Evolutionary conservation across 306 rosid species (phyloP).

Genomic region (Begonia fuchsioides): DNA sequence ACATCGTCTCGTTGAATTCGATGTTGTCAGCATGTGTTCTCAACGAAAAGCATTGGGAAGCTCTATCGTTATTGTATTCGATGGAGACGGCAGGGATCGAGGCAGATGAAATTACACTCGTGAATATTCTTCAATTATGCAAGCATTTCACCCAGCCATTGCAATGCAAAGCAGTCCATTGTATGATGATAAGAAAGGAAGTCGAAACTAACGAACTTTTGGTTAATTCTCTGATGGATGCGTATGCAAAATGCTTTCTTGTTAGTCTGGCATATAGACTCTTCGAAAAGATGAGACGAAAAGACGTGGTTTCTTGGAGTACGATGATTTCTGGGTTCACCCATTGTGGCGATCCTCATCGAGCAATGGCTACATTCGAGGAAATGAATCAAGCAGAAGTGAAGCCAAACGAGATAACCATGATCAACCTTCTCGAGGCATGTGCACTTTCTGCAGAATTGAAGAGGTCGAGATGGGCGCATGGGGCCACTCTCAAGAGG

Average conservation of each 20-base stretch:
- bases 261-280: conserved; percentile 16
- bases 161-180: conserved; percentile 21
- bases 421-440: conserved; percentile 25
- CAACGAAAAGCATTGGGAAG: conserved; percentile 23
- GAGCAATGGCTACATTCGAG: conserved; percentile 18
- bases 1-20: conserved; percentile 33
- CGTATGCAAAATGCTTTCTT: conserved; percentile 30
- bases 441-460: conserved; percentile 25
- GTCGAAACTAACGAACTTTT: conserved; percentile 21
- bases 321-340: conserved; percentile 36
- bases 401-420: conserved; percentile 22
- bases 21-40: conserved; percentile 21
- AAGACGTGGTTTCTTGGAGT: conserved; percentile 33
- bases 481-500: conserved; percentile 20
- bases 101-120: conserved; percentile 28
- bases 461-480: conserved; percentile 28
- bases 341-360: conserved; percentile 16
- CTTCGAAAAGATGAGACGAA: conserved; percentile 21
- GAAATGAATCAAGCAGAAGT: conserved; percentile 17
- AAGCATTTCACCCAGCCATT: conserved; percentile 16
- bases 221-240: conserved; percentile 23
- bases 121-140: conserved; percentile 28
- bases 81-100: conserved; percentile 21
- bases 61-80: conserved; percentile 13
- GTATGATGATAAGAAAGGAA: conserved; percentile 17